A percentile compares a stretch with the other conserved stretches of the same genome.
phyloP scores from a whole-genome alignment of 2,329 filamentous ascomycete species.

The Beauveria medogensis region DNA sequence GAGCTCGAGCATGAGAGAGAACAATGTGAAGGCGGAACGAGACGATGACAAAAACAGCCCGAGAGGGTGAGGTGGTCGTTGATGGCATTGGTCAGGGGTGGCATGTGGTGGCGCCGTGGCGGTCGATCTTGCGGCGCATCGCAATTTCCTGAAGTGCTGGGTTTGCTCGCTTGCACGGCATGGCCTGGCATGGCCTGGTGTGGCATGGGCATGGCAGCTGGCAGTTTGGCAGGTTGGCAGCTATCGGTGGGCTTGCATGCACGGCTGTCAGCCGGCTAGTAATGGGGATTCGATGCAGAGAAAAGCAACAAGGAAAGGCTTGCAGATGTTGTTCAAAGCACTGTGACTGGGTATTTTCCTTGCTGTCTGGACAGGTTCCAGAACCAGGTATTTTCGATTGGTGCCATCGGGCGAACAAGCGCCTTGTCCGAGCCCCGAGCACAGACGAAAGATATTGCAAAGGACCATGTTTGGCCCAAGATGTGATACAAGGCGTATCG shows the following conservation, averaged over 20 bases:
- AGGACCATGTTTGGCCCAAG: not conserved
- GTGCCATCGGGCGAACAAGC: not conserved
- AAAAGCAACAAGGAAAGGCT: not conserved
- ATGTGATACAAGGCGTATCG: slow-evolving; percentile 2
- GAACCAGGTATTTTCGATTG: not conserved
- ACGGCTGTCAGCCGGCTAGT: not conserved
- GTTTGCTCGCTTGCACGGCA: not conserved
- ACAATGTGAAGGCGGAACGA: not conserved
- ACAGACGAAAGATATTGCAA: slow-evolving; percentile 2
- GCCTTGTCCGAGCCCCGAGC: slow-evolving; percentile 5
- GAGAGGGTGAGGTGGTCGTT: not conserved
- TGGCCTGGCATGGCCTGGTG: not conserved
- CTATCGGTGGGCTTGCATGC: not conserved
- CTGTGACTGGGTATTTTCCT: not conserved
- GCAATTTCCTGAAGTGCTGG: slow-evolving; percentile 4
- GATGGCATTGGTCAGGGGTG: slow-evolving; percentile 2
- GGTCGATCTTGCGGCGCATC: slow-evolving; percentile 11
- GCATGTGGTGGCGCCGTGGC: not conserved
- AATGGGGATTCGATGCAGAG: not conserved
- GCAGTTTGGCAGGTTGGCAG: not conserved
- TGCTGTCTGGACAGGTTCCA: not conserved
- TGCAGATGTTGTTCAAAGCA: not conserved
- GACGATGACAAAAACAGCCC: not conserved
- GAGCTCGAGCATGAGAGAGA: not conserved
- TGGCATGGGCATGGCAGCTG: not conserved